Conservation (phyloP, 306 rosid species). For the Dryas alaskensis region DNA sequence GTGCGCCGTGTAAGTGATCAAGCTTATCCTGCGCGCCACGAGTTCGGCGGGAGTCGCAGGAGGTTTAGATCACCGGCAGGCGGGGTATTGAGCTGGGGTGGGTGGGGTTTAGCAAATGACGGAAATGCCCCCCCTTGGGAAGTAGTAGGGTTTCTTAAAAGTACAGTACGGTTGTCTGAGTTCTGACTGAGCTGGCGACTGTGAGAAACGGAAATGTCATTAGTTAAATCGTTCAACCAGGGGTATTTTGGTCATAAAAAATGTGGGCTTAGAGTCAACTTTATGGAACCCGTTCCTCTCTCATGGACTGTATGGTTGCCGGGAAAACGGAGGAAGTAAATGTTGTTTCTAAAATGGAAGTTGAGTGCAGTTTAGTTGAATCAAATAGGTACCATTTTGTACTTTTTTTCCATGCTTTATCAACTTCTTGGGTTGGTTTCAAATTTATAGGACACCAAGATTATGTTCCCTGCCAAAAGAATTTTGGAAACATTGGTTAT, state of each 20-base stretch:
- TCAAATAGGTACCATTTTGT: not conserved
- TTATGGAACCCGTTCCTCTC: not conserved
- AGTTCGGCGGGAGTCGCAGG: constrained; percentile 9
- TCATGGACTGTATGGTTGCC: constrained; percentile 14
- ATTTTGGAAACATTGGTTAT: constrained; percentile 3
- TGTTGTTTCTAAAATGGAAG: not conserved
- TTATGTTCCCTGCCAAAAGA: not conserved
- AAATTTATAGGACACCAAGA: not conserved
- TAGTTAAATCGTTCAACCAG: constrained; percentile 16
- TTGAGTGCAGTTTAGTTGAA: not conserved
- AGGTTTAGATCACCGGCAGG: constrained; percentile 19
- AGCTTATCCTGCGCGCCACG: not conserved
- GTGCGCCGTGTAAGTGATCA: constrained; percentile 19
- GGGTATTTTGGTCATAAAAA: constrained; percentile 37
- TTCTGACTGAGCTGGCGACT: constrained; percentile 19
- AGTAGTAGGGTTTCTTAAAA: not conserved
- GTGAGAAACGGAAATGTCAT: constrained; percentile 1
- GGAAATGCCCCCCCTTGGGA: constrained; percentile 31
- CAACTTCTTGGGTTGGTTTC: constrained; percentile 6
- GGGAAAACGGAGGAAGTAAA: constrained; percentile 3
- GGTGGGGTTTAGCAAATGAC: constrained; percentile 35
- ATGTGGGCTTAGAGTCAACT: constrained; percentile 15
- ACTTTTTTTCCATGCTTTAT: not conserved
- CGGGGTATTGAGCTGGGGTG: not conserved
- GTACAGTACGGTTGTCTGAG: constrained; percentile 21